Evolutionary conservation across 2,329 filamentous ascomycete genomes (phyloP).

Genomic region (Keithomyces neogunnii): DNA sequence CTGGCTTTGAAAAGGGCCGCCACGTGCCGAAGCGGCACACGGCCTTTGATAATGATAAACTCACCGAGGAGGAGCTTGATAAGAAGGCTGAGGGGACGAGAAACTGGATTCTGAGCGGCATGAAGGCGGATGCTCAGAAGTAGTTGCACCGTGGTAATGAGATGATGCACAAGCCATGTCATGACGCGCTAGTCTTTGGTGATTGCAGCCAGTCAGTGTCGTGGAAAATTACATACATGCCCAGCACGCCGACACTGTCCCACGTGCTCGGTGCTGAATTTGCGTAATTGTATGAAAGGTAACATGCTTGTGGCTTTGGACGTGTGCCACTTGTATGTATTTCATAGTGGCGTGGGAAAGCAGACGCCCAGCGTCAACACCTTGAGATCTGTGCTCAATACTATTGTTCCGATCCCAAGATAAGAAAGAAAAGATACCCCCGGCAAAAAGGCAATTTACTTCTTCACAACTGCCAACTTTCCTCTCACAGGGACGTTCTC

Average conservation of each 20-base stretch:
- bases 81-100: constrained; percentile 42
- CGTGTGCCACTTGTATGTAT: too few species aligned
- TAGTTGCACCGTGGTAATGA: constrained; percentile 8
- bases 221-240: too few species aligned
- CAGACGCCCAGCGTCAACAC: too few species aligned
- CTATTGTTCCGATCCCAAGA: too few species aligned
- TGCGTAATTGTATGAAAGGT: too few species aligned
- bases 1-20: constrained; percentile 66
- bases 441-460: not conserved
- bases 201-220: too few species aligned
- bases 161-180: not conserved
- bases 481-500: constrained; percentile 32
- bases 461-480: constrained; percentile 24
- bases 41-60: constrained; percentile 39
- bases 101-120: constrained; percentile 60
- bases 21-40: constrained; percentile 62
- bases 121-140: constrained; percentile 57
- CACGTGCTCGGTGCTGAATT: too few species aligned
- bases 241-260: too few species aligned
- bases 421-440: too few species aligned
- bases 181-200: not conserved
- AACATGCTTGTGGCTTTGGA: too few species aligned
- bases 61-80: constrained; percentile 47
- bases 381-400: too few species aligned
- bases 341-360: too few species aligned